Evolutionary conservation across 2,329 filamentous ascomycete genomes (phyloP).

Genomic region (Exophiala spinifera): DNA sequence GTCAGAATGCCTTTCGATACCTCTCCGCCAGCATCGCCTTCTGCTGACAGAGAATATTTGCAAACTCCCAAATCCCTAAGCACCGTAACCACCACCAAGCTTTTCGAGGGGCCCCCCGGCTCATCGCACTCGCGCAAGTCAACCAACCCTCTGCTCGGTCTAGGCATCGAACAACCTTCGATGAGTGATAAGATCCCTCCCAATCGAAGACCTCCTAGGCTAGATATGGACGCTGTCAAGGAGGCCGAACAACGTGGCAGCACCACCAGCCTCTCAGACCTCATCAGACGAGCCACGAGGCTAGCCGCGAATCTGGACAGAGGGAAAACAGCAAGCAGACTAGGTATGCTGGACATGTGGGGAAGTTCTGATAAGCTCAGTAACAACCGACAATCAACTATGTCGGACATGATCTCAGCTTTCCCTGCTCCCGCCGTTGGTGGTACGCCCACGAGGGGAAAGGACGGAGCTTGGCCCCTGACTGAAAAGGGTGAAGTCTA

Average conservation of each 20-base stretch:
- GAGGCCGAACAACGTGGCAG: constrained; percentile 82
- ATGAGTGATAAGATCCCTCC: constrained; percentile 42
- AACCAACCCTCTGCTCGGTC: constrained; percentile 23
- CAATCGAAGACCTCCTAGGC: constrained; percentile 59
- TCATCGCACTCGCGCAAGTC: constrained; percentile 21
- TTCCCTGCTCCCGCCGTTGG: constrained; percentile 58
- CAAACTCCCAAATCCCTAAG: constrained; percentile 20
- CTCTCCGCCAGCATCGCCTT: constrained; percentile 20
- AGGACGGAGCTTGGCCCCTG: constrained; percentile 39
- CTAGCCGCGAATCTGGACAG: constrained; percentile 84
- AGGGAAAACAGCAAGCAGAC: constrained; percentile 64
- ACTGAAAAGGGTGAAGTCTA: constrained; percentile 33
- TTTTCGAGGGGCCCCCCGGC: constrained; percentile 4
- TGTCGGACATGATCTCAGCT: constrained; percentile 63
- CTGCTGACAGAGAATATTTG: constrained; percentile 20
- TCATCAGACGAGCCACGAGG: constrained; percentile 83
- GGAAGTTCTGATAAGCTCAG: constrained; percentile 33
- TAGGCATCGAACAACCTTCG: constrained; percentile 22
- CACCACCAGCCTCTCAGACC: constrained; percentile 83
- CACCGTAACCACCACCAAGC: constrained; percentile 18
- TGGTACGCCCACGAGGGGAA: constrained; percentile 44
- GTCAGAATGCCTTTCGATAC: constrained; percentile 25
- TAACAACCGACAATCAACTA: constrained; percentile 46
- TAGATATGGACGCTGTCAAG: constrained; percentile 79
- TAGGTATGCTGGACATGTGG: constrained; percentile 52